Evolutionary conservation across 1,284 basidiomycete species (phyloP).

Genomic region (Moesziomyces antarcticus): DNA sequence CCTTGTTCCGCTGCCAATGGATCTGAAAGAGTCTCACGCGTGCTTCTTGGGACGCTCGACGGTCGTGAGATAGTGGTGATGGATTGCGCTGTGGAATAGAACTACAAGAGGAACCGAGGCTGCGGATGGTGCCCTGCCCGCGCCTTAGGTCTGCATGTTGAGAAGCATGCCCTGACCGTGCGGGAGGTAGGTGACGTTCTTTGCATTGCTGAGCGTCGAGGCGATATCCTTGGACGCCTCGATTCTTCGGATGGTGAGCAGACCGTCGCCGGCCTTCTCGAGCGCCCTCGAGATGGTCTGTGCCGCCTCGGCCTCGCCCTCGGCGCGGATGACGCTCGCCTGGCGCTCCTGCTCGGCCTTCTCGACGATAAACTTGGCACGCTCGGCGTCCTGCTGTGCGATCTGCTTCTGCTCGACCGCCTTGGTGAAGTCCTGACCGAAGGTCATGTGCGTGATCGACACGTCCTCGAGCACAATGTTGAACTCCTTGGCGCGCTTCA

Average conservation of each 20-base stretch:
- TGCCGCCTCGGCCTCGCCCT: conserved; percentile 94
- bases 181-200: conserved; percentile 70
- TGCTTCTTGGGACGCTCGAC: too few relatives aligned
- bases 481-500: conserved; percentile 94
- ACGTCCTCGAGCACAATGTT: conserved; percentile 96
- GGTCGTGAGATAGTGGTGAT: conserved; percentile 40
- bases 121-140: not conserved
- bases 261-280: conserved; percentile 93
- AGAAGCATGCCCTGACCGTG: conserved; percentile 68
- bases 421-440: conserved; percentile 73
- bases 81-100: conserved; percentile 29
- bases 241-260: conserved; percentile 94
- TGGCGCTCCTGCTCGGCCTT: conserved; percentile 96
- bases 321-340: conserved; percentile 95
- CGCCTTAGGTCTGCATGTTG: conserved; percentile 43
- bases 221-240: conserved; percentile 97
- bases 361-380: conserved; percentile 98
- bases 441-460: conserved; percentile 79
- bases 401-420: conserved; percentile 99
- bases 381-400: conserved; percentile 90
- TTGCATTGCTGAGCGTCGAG: conserved; percentile 67
- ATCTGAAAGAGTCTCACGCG: too few relatives aligned
- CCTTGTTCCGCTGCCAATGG: too few relatives aligned
- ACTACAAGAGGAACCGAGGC: conserved; percentile 27
- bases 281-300: conserved; percentile 88